Evolutionary conservation across 805 yeast genomes (phyloP).

Genomic region (Lachancea quebecensis): DNA sequence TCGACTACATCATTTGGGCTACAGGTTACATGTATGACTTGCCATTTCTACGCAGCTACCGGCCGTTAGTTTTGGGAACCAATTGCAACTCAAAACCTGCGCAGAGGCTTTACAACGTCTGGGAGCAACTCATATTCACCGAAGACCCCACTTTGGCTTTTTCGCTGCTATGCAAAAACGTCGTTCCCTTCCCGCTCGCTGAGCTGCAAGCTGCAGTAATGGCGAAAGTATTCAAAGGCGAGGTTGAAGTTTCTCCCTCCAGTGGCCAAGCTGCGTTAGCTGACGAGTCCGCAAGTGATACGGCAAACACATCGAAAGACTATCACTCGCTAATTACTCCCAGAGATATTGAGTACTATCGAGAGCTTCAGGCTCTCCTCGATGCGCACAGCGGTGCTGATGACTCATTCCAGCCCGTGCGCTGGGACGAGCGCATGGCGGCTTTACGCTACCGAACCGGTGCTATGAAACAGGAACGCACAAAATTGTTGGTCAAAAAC

Average conservation of each 20-base stretch:
- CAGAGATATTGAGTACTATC: slow-evolving; percentile 24
- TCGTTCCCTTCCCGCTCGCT: slow-evolving; percentile 55
- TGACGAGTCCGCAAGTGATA: not conserved
- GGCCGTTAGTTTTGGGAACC: slow-evolving; percentile 14
- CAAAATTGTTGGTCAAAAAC: slow-evolving; percentile 12
- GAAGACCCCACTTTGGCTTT: slow-evolving; percentile 60
- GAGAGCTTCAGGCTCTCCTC: slow-evolving; percentile 18
- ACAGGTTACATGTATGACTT: slow-evolving; percentile 46
- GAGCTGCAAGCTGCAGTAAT: slow-evolving; percentile 61
- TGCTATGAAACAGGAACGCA: slow-evolving; percentile 18
- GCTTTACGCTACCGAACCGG: slow-evolving; percentile 14
- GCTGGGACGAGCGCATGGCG: slow-evolving; percentile 18
- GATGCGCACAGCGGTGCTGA: slow-evolving; percentile 13
- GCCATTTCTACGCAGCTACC: slow-evolving; percentile 35
- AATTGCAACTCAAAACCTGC: slow-evolving; percentile 16
- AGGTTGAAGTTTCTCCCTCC: slow-evolving; percentile 28
- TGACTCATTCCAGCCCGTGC: slow-evolving; percentile 19
- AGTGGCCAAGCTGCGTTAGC: not conserved
- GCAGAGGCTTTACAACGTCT: slow-evolving; percentile 40
- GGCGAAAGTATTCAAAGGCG: slow-evolving; percentile 54
- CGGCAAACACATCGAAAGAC: slow-evolving; percentile 6
- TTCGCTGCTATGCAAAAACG: slow-evolving; percentile 54
- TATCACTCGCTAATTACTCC: slow-evolving; percentile 18
- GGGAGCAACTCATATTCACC: slow-evolving; percentile 51
- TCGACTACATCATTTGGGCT: slow-evolving; percentile 40